Evolutionary conservation across 2,329 filamentous ascomycete species (phyloP), one percentile per base, ranked within the genome.

Genomic region (Pseudogymnoascus sp.): DNA sequence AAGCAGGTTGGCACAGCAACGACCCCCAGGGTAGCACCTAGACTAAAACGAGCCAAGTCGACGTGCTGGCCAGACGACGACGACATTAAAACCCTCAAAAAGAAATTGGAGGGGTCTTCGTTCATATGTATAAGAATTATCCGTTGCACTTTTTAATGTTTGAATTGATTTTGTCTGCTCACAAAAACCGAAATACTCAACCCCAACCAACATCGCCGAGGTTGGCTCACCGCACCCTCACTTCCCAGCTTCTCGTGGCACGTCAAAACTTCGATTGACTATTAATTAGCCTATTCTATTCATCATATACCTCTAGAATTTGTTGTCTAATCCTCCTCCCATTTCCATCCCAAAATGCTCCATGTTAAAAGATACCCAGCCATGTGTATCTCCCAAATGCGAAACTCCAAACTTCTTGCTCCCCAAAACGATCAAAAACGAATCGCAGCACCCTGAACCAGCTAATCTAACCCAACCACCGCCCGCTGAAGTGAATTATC

Each of bases 1-100:
- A 66, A 66, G 62, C 63, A 57, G 64, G 72, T 70, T 69, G 69
- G 67, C 72, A 68, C 67, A 70, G 72, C 74, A 76, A 77, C 74
- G 62, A 66, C 70, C 70, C 67, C 68, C 69, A 64, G 66, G 57
- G 57, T 59, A 38, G 58, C 38, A 33, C 52, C 30, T 33, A 35
- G 39, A 59, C 69, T 66, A 67, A 68, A 57, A 57, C 55, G 30
- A 57, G 30, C 30, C 55, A 57, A 38, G 30, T 57, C 55, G 30
- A 35, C 30, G 52, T 35, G 55, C 55, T 57, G 55, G 55, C 55
- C 30, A 35, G 35, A 38, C 55, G 55, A 57, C 55, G 55, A 57
- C 55, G 23, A 28, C 55, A 28, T 23, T 38, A 23, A 35, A 38
- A 57, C n/a, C 30, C 55, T 13, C 13, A 34, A 38, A 38, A 30